phyloP scores from a whole-genome alignment of 768 basidiomycete species.

The Rhodotorula graminis region DNA sequence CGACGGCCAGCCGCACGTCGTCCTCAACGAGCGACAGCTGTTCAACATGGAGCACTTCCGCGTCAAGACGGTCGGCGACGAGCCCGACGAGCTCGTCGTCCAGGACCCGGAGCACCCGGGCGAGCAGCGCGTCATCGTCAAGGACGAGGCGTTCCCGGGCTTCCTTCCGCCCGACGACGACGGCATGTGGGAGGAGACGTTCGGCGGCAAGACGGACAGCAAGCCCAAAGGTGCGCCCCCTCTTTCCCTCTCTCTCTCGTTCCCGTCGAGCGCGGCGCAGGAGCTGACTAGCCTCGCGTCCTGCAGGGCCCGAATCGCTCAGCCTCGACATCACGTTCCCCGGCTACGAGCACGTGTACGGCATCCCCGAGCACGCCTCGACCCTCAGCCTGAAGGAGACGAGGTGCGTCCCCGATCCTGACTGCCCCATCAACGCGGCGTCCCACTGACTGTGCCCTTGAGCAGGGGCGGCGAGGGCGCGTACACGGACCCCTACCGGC shows the following conservation, averaged over 20 bases:
- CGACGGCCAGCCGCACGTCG: slow-evolving; percentile 73
- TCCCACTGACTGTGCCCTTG: too few relatives aligned
- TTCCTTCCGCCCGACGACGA: slow-evolving; percentile 75
- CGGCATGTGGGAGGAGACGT: slow-evolving; percentile 84
- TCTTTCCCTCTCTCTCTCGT: background rate
- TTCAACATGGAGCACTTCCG: slow-evolving; percentile 97
- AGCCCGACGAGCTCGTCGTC: slow-evolving; percentile 45
- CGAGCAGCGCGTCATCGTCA: slow-evolving; percentile 42
- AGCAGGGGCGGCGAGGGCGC: slow-evolving; percentile 63
- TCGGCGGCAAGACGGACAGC: slow-evolving; percentile 77
- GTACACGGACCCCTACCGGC: slow-evolving; percentile 85
- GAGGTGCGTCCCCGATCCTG: slow-evolving; percentile 26
- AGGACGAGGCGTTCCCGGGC: slow-evolving; percentile 40
- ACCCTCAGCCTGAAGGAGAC: slow-evolving; percentile 83
- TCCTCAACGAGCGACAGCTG: slow-evolving; percentile 80
- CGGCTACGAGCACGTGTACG: slow-evolving; percentile 81
- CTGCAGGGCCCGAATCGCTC: slow-evolving; percentile 82
- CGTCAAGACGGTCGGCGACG: slow-evolving; percentile 54
- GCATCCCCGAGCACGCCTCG: slow-evolving; percentile 94
- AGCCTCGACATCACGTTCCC: slow-evolving; percentile 92
- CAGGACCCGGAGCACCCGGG: slow-evolving; percentile 54
- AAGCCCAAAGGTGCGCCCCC: slow-evolving; percentile 79
- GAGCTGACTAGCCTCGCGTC: background rate
- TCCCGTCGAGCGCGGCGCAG: background rate
- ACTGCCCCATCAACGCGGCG: too few relatives aligned